Percentiles rank a stretch among this genome's conserved stretches.
phyloP scores from a whole-genome alignment of 1,284 basidiomycete genomes.

The Mycena citricolor region DNA sequence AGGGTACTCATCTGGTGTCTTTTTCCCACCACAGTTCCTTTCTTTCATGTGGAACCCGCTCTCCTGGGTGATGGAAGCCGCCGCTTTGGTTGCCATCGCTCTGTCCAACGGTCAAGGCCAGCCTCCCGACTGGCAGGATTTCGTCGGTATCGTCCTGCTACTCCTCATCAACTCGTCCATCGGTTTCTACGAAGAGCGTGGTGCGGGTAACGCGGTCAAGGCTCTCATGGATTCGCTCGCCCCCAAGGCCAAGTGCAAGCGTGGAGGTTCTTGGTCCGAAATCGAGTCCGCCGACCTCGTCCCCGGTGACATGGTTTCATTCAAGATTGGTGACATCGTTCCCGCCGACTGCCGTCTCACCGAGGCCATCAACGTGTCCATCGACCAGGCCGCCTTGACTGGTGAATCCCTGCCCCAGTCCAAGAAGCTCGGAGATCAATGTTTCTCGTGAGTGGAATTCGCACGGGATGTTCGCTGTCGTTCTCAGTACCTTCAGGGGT shows the following conservation, averaged over 20 bases:
- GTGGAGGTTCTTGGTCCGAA: conserved; percentile 81
- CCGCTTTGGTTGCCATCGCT: conserved; percentile 93
- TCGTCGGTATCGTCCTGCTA: conserved; percentile 92
- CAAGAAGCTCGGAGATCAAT: conserved; percentile 93
- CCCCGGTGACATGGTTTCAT: conserved; percentile 91
- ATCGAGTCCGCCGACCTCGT: conserved; percentile 88
- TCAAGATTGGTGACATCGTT: conserved; percentile 98
- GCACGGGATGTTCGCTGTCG: conserved; percentile 10
- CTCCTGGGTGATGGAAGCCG: conserved; percentile 99
- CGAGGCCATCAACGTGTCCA: conserved; percentile 93
- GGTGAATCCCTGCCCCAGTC: conserved; percentile 91
- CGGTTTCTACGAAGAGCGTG: conserved; percentile 97
- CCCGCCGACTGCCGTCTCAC: conserved; percentile 94
- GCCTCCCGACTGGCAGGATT: conserved; percentile 95
- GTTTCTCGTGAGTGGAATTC: conserved; percentile 77
- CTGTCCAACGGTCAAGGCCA: conserved; percentile 89
- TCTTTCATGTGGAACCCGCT: conserved; percentile 99
- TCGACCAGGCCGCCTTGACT: conserved; percentile 95
- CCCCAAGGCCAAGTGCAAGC: conserved; percentile 92
- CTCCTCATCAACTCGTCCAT: conserved; percentile 95
- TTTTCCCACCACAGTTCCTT: conserved; percentile 66
- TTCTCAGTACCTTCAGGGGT: conserved; percentile 58
- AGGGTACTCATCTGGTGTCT: conserved; percentile 1
- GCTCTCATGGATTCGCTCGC: conserved; percentile 99
- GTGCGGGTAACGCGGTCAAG: conserved; percentile 98